Evolutionary conservation across 805 yeast genomes (phyloP), one percentile per base, ranked within the genome.

Genomic region (Aciculoconidium aculeatum): DNA sequence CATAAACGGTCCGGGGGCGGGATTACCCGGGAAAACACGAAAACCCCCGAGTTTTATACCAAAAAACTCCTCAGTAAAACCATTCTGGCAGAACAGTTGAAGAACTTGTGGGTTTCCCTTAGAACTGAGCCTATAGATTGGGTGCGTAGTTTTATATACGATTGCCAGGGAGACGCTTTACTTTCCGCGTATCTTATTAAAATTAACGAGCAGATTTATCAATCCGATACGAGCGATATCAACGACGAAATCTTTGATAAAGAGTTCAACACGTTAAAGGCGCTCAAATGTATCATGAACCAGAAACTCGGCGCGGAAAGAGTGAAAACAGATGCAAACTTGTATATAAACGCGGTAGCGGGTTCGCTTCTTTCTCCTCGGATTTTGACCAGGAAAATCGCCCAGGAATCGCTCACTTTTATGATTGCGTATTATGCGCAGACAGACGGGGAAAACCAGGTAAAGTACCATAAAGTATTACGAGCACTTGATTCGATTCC

Each of bases 51-150:
- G 39, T 77, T 72, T 43, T 90, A 82, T 53, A 87, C 90, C 11
- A 71, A 81, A 30, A 70, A 71, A 36, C 67, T 92, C 39, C 68
- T 88, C 47, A 77, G 81, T 20, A 80, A 81, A 44, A 57, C 74
- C 17, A 76, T 88, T 31, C 65, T 82, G 1, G 60, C 75, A 4
- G 75, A 73, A 30, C 85, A 88, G 51, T 62, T 90, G 40, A 84
- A 81, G 21, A 83, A 83, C 42, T 67, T 92, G 30, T 85, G 92
- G 82, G 95, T 92, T 5, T 85, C 95, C 26, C 64, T 90, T 23
- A 75, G 97, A 40, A 86, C 97, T 0, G 97, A 90, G 50, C 87
- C 88, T 14, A 60, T 64, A 11, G 67, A 59, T 33, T 90, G 97
- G 96, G 92, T 85, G 0, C 67, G 73, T 27, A 67, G 65, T 13